These are phyloP conservation scores for Erigeron canadensis DNA, from an alignment of 129 eudicot genomes.

Conservation along the genomic window DNA sequence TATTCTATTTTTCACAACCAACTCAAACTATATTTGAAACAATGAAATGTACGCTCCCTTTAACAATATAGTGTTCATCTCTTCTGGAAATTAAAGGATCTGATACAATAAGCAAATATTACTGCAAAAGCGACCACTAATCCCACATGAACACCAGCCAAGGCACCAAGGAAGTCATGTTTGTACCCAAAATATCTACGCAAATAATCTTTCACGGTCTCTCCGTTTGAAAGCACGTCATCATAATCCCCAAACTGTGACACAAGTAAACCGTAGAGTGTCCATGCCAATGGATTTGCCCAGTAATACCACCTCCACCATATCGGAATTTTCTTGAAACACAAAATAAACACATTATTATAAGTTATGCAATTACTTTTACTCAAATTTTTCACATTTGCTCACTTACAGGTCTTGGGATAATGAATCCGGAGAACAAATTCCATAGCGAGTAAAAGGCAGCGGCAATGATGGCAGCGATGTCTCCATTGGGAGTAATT, in stretches of 20 bases:
- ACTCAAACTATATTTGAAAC: neutral
- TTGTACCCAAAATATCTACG: conserved; percentile 36
- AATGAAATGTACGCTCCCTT: too few relatives aligned
- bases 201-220: conserved; percentile 29
- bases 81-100: conserved; percentile 41
- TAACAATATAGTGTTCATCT: conserved; percentile 18
- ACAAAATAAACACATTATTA: neutral
- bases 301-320: conserved; percentile 91
- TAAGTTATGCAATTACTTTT: neutral
- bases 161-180: conserved; percentile 38
- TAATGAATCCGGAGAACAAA: conserved; percentile 69
- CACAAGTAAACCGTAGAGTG: conserved; percentile 54
- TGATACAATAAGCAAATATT: conserved; percentile 39
- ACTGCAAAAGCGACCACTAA: conserved; percentile 22
- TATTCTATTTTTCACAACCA: neutral
- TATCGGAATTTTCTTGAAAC: conserved; percentile 48
- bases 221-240: conserved; percentile 6
- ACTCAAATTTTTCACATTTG: neutral
- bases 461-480: conserved; percentile 59
- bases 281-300: conserved; percentile 60
- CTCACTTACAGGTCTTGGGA: conserved; percentile 53
- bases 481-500: conserved; percentile 56
- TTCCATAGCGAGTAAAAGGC: conserved; percentile 58
- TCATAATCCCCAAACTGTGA: conserved; percentile 55
- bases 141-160: conserved; percentile 41